Evolutionary conservation across 495 filamentous ascomycete genomes (phyloP).

Genomic region (Trichodelitschia bisporula): DNA sequence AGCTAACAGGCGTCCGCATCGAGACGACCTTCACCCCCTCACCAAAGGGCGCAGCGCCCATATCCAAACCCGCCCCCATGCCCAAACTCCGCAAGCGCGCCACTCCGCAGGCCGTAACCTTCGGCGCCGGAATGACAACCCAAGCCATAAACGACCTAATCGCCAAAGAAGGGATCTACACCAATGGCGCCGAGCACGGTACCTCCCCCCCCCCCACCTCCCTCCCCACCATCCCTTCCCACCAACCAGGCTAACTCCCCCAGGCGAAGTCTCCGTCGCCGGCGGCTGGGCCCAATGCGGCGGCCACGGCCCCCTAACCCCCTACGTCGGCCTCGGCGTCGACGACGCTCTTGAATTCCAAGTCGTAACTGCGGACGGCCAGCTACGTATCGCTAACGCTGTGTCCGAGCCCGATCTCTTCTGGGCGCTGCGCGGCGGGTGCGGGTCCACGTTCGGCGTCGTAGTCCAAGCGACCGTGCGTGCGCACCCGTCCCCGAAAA

Average conservation of each 20-base stretch:
- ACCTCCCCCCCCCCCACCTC: too few species aligned
- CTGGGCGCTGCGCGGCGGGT: not conserved
- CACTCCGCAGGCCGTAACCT: not conserved
- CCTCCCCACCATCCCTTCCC: too few species aligned
- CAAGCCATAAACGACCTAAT: not conserved
- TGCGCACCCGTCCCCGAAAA: not conserved
- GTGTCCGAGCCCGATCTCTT: not conserved
- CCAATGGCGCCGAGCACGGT: not conserved
- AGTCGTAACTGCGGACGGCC: not conserved
- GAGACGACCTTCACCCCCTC: not conserved
- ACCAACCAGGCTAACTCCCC: too few species aligned
- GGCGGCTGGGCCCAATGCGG: not conserved
- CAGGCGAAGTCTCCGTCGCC: too few species aligned
- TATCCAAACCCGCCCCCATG: not conserved
- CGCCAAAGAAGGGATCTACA: not conserved
- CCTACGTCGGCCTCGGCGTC: not conserved
- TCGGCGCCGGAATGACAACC: not conserved
- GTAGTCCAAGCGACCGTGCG: not conserved
- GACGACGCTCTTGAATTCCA: not conserved
- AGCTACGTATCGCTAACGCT: not conserved
- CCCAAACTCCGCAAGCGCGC: too few species aligned
- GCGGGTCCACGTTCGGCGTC: not conserved
- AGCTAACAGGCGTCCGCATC: not conserved
- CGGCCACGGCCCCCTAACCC: not conserved
- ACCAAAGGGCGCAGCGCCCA: not conserved